Conservation (phyloP, 2,329 filamentous ascomycete species). For the Blastomyces silverae region DNA sequence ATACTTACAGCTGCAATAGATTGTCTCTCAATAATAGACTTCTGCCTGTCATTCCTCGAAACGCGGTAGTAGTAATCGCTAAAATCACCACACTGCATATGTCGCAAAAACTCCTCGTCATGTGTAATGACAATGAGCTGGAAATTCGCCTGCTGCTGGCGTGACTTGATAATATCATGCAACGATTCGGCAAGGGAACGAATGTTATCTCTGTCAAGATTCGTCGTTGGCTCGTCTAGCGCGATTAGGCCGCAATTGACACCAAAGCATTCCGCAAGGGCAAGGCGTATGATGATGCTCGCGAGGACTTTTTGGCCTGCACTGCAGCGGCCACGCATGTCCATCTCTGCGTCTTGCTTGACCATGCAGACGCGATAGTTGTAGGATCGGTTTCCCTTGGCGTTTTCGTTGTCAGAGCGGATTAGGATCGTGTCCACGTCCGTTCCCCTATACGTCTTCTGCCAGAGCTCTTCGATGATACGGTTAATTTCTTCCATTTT, state of each 20-base stretch:
- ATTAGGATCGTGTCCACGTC: constrained; percentile 97
- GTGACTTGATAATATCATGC: constrained; percentile 75
- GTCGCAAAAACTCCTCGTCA: constrained; percentile 88
- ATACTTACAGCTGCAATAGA: constrained; percentile 45
- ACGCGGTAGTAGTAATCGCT: constrained; percentile 89
- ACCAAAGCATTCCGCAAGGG: constrained; percentile 92
- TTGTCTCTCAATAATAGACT: constrained; percentile 71
- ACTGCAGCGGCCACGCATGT: constrained; percentile 96
- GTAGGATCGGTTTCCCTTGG: constrained; percentile 70
- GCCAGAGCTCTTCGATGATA: constrained; percentile 95
- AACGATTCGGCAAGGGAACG: constrained; percentile 76
- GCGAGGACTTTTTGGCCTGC: constrained; percentile 95
- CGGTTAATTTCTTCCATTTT: constrained; percentile 99
- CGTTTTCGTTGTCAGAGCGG: constrained; percentile 77
- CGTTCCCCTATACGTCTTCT: constrained; percentile 90
- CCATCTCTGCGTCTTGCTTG: constrained; percentile 95
- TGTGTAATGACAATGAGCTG: constrained; percentile 98
- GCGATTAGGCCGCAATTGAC: constrained; percentile 94
- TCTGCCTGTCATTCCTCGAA: constrained; percentile 72
- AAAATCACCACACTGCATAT: constrained; percentile 93
- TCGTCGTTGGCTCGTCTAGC: constrained; percentile 95
- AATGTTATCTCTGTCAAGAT: constrained; percentile 93
- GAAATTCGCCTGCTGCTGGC: constrained; percentile 85
- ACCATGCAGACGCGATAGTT: constrained; percentile 99
- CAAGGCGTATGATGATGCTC: constrained; percentile 93